These are phyloP conservation scores for Litchi chinensis DNA, from an alignment of 345 rosid genomes.

Conservation along the genomic window DNA sequence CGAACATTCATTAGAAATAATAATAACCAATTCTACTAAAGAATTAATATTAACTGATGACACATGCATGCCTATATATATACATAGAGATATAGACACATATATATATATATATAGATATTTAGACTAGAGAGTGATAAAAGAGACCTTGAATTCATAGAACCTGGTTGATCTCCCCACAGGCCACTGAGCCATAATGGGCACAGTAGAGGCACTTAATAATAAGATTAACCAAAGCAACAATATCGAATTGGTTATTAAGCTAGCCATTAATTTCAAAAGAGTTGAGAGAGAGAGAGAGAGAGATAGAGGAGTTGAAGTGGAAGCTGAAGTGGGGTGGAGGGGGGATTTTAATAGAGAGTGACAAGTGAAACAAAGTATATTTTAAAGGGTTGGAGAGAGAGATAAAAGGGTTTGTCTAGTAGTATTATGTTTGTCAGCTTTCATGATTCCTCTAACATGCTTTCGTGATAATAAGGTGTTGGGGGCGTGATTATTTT, in stretches of 20 bases:
- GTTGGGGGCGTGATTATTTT: conserved; percentile 60
- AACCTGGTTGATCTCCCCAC: conserved; percentile 54
- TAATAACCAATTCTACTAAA: background rate
- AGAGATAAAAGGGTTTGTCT: conserved; percentile 19
- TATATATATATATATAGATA: no score
- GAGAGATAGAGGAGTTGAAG: background rate
- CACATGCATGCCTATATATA: background rate
- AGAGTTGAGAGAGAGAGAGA: background rate
- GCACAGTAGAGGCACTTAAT: conserved; percentile 35
- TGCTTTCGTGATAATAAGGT: conserved; percentile 56
- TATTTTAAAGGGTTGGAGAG: conserved; percentile 26
- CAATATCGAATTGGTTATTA: conserved; percentile 26
- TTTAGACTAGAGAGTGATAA: background rate
- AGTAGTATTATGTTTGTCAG: conserved; percentile 42
- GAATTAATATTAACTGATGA: background rate
- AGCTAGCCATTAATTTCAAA: conserved; percentile 34
- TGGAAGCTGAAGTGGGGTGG: background rate
- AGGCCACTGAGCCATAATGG: conserved; percentile 41
- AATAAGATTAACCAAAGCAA: conserved; percentile 36
- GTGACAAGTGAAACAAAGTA: background rate
- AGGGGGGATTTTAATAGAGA: conserved; percentile 28
- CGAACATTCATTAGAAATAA: background rate
- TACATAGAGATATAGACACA: no score
- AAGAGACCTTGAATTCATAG: conserved; percentile 72
- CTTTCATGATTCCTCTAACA: conserved; percentile 61